These are phyloP conservation scores for Kuraishia borneana DNA, from an alignment of 805 yeast species.

Conservation along the genomic window DNA sequence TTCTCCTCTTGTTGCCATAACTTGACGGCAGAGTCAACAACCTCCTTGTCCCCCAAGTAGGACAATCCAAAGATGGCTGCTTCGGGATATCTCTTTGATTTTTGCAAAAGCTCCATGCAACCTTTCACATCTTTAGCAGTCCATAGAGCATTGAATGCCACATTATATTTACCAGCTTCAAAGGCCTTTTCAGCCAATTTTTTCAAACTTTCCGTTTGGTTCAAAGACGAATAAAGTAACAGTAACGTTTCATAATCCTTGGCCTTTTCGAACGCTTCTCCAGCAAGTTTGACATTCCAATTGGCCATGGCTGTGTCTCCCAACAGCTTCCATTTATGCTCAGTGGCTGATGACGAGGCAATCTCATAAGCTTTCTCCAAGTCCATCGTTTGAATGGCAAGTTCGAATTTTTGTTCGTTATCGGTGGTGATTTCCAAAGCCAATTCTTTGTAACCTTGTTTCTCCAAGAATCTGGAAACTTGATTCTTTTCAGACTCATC, in stretches of 20 bases:
- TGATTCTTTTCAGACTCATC: constrained; percentile 61
- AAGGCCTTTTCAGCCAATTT: constrained; percentile 59
- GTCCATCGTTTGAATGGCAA: constrained; percentile 69
- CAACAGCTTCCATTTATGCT: constrained; percentile 79
- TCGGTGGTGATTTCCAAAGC: constrained; percentile 81
- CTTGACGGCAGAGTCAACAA: constrained; percentile 32
- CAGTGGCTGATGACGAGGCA: constrained; percentile 40
- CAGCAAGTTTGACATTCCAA: constrained; percentile 78
- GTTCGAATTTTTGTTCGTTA: constrained; percentile 82
- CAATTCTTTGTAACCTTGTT: constrained; percentile 77
- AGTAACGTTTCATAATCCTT: constrained; percentile 75
- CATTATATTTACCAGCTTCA: constrained; percentile 69
- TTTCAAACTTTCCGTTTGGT: constrained; percentile 48
- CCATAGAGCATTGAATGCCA: constrained; percentile 92
- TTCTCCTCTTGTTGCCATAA: constrained; percentile 60
- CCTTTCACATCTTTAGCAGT: constrained; percentile 56
- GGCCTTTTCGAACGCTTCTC: constrained; percentile 67
- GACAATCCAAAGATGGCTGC: constrained; percentile 74
- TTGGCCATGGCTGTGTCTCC: constrained; percentile 77
- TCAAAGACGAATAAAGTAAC: constrained; percentile 72
- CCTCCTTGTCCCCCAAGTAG: constrained; percentile 39
- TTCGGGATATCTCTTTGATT: constrained; percentile 67
- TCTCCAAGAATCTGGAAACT: constrained; percentile 86
- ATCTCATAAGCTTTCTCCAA: constrained; percentile 62
- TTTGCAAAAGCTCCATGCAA: constrained; percentile 54